Evolutionary conservation across 495 filamentous ascomycete genomes (phyloP).

Genomic region (Apiosordaria backusii): DNA sequence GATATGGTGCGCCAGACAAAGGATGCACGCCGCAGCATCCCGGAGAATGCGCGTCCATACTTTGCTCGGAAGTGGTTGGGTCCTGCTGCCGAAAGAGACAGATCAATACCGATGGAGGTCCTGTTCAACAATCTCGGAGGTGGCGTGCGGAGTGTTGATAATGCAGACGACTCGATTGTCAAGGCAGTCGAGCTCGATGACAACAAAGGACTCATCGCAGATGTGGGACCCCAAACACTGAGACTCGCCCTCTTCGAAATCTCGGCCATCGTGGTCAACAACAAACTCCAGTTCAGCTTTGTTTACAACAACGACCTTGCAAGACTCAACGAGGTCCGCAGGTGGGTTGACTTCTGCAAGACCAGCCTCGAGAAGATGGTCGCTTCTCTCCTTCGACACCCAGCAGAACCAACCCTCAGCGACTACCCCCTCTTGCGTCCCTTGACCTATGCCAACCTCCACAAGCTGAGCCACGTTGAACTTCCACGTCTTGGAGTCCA

Average conservation of each 20-base stretch:
- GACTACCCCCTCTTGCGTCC: conserved; percentile 22
- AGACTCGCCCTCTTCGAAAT: conserved; percentile 59
- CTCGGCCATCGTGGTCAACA: conserved; percentile 16
- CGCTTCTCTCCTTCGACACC: conserved; percentile 3
- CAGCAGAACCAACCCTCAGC: conserved; percentile 22
- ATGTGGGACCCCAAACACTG: conserved; percentile 41
- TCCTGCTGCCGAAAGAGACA: conserved; percentile 21
- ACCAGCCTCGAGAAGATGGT: conserved; percentile 16
- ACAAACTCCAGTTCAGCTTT: conserved; percentile 34
- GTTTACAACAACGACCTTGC: conserved; percentile 34
- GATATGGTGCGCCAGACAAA: conserved; percentile 24
- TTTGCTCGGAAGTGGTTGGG: conserved; percentile 40
- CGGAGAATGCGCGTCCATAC: conserved; percentile 24
- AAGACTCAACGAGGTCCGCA: conserved; percentile 15
- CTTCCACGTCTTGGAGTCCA: conserved; percentile 24
- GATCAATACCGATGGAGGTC: conserved; percentile 49
- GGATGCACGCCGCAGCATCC: conserved; percentile 26
- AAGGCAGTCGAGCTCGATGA: conserved; percentile 18
- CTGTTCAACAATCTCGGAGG: conserved; percentile 53
- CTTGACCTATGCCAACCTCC: conserved; percentile 20
- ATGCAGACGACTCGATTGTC: conserved; percentile 46
- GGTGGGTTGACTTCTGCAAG: conserved; percentile 20
- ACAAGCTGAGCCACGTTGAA: conserved; percentile 7
- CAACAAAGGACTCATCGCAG: conserved; percentile 37
- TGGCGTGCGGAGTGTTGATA: conserved; percentile 54